A percentile compares a stretch with the other conserved stretches of the same genome.
Conservation (phyloP, 495 filamentous ascomycete species). For the Halenospora varia region DNA sequence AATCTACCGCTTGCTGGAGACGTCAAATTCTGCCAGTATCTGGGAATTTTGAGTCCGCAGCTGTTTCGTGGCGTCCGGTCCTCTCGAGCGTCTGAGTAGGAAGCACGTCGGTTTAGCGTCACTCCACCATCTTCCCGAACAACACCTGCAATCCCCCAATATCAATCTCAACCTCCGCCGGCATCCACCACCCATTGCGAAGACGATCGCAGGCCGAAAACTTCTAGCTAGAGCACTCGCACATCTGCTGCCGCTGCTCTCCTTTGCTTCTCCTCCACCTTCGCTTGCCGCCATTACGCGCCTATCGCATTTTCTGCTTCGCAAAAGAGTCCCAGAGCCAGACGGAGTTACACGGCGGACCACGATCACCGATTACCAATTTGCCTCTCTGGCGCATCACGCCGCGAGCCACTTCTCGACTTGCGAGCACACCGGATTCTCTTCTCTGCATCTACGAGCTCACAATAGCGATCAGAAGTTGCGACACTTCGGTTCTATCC, state of each 20-base stretch:
- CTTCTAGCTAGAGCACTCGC: not conserved
- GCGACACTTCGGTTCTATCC: constrained; percentile 21
- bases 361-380: constrained; percentile 17
- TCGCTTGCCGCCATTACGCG: constrained; percentile 21
- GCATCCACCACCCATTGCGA: constrained; percentile 5
- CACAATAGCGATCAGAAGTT: constrained; percentile 8
- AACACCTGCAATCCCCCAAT: not conserved
- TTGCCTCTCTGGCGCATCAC: constrained; percentile 11
- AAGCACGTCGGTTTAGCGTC: not conserved
- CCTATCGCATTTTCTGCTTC: constrained; percentile 22
- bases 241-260: constrained; percentile 1
- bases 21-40: too few relatives aligned
- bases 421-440: constrained; percentile 1
- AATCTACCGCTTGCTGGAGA: too few relatives aligned
- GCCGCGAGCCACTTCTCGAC: not conserved
- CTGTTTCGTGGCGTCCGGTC: not conserved
- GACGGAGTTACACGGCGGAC: constrained; percentile 12
- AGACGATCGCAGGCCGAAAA: constrained; percentile 13
- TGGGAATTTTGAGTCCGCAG: too few relatives aligned
- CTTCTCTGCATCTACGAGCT: not conserved
- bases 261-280: constrained; percentile 1
- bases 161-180: not conserved
- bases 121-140: not conserved
- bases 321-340: constrained; percentile 16
- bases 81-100: too few relatives aligned